Evolutionary conservation across 805 yeast genomes (phyloP), one percentile per base, ranked within the genome.

Genomic region (Pichia paraexigua): DNA sequence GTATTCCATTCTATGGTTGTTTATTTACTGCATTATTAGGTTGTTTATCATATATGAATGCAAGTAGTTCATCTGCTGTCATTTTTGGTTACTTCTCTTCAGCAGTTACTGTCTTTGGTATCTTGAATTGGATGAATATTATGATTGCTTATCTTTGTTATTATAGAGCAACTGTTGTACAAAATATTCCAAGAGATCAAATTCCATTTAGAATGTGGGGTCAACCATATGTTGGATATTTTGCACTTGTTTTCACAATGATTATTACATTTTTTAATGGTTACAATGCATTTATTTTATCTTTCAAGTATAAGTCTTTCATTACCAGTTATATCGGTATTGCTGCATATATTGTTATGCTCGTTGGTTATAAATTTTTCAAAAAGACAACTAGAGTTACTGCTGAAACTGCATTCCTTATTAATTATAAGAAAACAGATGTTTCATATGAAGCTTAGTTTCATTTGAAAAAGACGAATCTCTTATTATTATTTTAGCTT

Each of bases 1-100:
- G 94, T 43, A 74, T 90, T 56, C 94, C 95, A 9, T 53, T 47
- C 8, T 41, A 42, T 45, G 57, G 55, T 21, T 53, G 53, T 20
- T 12, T 58, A 2, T 47, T 56, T 39, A 53, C 54, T 10, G 48
- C 54, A 12, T 8, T 57, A 21, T 53, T 52, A 41, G 62, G 61
- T 5, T 41, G 49, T 10, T 43, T 58, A 20, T 52, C 59, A 17
- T 58, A 40, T 27, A 52, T 58, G 56, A 56, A 50, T 40, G 20
- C 37, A 12, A 50, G 15, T 1, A 20, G 28, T 5, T 32, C 53
- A 17, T 47, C 60, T 3, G 54, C 57, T 10, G 48, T 22, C 18
- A 54, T 56, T 13, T 59, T 59, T 43, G 52, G 55, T 21, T 60
- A 57, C 30, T 53, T 60, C 21, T 41, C 56, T 24, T 48, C 54